Percentiles rank a stretch among this genome's conserved stretches.
phyloP scores from a whole-genome alignment of 23 red algal genomes.

The Gracilaria vermiculophylla region DNA sequence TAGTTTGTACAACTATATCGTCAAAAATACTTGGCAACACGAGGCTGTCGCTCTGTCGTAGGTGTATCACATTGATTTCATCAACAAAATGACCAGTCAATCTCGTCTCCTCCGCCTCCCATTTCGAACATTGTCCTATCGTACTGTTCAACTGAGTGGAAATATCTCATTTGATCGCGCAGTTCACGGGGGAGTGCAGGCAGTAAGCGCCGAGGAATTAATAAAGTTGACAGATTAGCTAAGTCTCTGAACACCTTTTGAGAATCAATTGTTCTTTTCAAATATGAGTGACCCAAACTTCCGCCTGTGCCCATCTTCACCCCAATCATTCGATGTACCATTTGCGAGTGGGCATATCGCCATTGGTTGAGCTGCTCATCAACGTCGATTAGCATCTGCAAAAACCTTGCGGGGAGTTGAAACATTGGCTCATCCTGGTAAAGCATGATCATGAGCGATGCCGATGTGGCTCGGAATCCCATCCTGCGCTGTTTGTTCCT shows the following conservation, averaged over 20 bases:
- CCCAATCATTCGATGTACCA: conserved; percentile 99
- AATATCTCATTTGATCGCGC: conserved; percentile 88
- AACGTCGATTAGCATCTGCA: conserved; percentile 89
- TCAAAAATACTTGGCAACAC: too few relatives aligned
- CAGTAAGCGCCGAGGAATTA: conserved; percentile 91
- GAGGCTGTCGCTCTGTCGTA: too few relatives aligned
- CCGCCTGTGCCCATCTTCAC: conserved; percentile 94
- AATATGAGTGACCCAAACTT: conserved; percentile 85
- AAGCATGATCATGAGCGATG: conserved; percentile 96
- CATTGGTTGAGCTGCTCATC: conserved; percentile 96
- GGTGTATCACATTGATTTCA: background rate
- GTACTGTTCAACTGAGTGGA: conserved; percentile 75
- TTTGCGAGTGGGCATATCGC: conserved; percentile 96
- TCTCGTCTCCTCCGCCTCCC: conserved; percentile 76
- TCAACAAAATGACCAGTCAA: conserved; percentile 88
- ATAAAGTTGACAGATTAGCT: conserved; percentile 87
- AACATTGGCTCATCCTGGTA: conserved; percentile 98
- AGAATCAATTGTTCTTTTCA: conserved; percentile 83
- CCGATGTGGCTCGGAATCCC: conserved; percentile 86
- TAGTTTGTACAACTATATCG: too few relatives aligned
- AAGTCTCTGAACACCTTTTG: conserved; percentile 93
- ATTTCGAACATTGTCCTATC: conserved; percentile 83
- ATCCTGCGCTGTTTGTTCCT: conserved; percentile 60
- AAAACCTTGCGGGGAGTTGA: conserved; percentile 84
- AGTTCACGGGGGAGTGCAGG: conserved; percentile 80